These are phyloP conservation scores for Cutaneotrichosporon curvatum DNA, from an alignment of 1,284 basidiomycete genomes.

Conservation along the genomic window DNA sequence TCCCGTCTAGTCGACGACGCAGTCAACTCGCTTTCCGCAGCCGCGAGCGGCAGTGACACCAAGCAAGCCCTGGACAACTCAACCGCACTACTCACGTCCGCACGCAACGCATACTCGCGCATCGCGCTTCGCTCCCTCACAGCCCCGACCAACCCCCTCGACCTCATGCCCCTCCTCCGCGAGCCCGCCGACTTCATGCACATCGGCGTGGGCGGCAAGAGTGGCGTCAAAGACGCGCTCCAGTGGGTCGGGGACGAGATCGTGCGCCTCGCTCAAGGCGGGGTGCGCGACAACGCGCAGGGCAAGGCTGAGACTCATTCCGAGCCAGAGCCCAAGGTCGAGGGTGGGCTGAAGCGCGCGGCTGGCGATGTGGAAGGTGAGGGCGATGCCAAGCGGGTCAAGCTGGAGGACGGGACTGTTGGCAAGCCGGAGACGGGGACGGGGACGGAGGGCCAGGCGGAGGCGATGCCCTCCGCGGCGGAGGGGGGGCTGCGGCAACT, in stretches of 20 bases:
- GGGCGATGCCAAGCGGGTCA: constrained; percentile 7
- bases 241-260: constrained; percentile 30
- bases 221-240: constrained; percentile 26
- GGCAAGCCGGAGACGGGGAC: too few species aligned
- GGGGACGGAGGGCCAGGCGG: too few species aligned
- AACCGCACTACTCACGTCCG: neutral
- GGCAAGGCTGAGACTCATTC: neutral
- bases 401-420: neutral
- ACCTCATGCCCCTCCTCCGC: constrained; percentile 32
- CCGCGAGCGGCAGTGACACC: neutral
- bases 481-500: constrained; percentile 22
- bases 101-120: constrained; percentile 19
- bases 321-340: constrained; percentile 1
- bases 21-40: constrained; percentile 3
- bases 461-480: neutral
- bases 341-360: constrained; percentile 1
- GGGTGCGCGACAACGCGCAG: too few species aligned
- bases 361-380: neutral
- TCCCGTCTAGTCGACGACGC: constrained; percentile 11
- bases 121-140: constrained; percentile 26
- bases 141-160: constrained; percentile 25
- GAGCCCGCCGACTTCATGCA: constrained; percentile 32
- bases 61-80: neutral
- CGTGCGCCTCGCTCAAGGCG: neutral
- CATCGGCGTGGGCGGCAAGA: constrained; percentile 28